A percentile compares a stretch with the other conserved stretches of the same genome.
phyloP scores from a whole-genome alignment of 108 stramenopile genomes.

The Cyclotella kingstonii region DNA sequence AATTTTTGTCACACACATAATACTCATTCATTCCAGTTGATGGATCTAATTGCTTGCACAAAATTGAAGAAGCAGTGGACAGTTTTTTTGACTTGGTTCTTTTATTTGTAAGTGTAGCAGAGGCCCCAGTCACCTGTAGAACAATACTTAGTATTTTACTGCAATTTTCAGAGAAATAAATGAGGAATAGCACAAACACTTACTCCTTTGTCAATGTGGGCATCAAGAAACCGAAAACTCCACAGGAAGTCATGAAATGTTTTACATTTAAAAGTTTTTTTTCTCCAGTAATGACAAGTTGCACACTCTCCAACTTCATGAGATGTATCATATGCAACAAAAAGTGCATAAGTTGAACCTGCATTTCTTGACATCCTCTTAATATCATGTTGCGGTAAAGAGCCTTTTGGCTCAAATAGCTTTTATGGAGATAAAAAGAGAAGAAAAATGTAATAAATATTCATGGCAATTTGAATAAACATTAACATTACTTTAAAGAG shows the following conservation, averaged over 20 bases:
- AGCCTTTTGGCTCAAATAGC: conserved; percentile 63
- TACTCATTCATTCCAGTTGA: conserved; percentile 53
- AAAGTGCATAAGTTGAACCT: conserved; percentile 55
- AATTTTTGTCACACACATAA: conserved; percentile 45
- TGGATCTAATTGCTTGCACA: conserved; percentile 46
- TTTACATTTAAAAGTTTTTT: conserved; percentile 43
- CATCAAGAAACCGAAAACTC: conserved; percentile 56
- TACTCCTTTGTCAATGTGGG: conserved; percentile 59
- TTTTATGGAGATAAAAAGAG: background rate
- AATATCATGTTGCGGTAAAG: conserved; percentile 40
- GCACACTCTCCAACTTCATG: conserved; percentile 81
- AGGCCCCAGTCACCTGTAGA: conserved; percentile 14
- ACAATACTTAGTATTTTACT: conserved; percentile 1
- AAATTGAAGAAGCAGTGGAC: conserved; percentile 30
- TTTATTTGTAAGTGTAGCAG: conserved; percentile 21
- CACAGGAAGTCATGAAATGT: conserved; percentile 56
- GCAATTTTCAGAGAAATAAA: background rate
- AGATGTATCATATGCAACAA: conserved; percentile 55
- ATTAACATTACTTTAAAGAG: background rate
- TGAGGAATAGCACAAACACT: conserved; percentile 1
- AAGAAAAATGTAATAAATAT: background rate
- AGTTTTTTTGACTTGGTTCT: conserved; percentile 23
- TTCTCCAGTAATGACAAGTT: conserved; percentile 75
- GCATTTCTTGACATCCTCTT: conserved; percentile 60
- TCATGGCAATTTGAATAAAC: background rate